A percentile compares a stretch with the other conserved stretches of the same genome.
phyloP scores from a whole-genome alignment of 208 protist genomes.

The Wallacemonas sp. region DNA sequence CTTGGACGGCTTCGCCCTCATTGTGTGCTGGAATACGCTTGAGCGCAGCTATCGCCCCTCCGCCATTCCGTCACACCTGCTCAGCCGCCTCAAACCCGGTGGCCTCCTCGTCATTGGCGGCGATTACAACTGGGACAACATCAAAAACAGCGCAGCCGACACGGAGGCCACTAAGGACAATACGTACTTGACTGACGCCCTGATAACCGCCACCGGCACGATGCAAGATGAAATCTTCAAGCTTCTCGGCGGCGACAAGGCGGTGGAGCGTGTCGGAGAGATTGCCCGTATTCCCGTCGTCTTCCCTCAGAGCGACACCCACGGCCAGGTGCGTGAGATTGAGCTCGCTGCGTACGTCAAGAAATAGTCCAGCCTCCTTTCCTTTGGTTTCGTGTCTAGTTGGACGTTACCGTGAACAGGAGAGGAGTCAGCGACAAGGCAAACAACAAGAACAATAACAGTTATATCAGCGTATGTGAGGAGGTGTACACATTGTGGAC shows the following conservation, averaged over 20 bases:
- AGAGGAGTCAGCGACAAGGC: too few species aligned
- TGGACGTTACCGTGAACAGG: too few species aligned
- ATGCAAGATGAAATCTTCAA: slow-evolving; percentile 53
- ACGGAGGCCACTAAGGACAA: slow-evolving; percentile 27
- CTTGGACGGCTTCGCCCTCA: slow-evolving; percentile 72
- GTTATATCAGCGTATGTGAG: too few species aligned
- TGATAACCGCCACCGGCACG: slow-evolving; percentile 27
- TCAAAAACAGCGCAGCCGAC: slow-evolving; percentile 29
- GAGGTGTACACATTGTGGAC: too few species aligned
- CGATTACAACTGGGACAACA: slow-evolving; percentile 62
- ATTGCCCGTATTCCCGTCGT: slow-evolving; percentile 51
- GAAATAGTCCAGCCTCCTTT: too few species aligned
- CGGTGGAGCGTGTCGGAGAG: slow-evolving; percentile 70
- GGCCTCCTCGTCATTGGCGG: slow-evolving; percentile 78
- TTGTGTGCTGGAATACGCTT: slow-evolving; percentile 88
- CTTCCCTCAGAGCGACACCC: slow-evolving; percentile 46
- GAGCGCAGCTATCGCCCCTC: slow-evolving; percentile 81
- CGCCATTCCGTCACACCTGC: slow-evolving; percentile 68
- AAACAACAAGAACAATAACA: too few species aligned
- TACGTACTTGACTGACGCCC: slow-evolving; percentile 41
- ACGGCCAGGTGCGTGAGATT: slow-evolving; percentile 43
- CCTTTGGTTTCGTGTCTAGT: too few species aligned
- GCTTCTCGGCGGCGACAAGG: slow-evolving; percentile 55
- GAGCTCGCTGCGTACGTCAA: slow-evolving; percentile 66
- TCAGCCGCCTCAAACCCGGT: slow-evolving; percentile 54